These are phyloP conservation scores for Inosperma sp. DNA, from an alignment of 768 basidiomycete species.

Conservation along the genomic window DNA sequence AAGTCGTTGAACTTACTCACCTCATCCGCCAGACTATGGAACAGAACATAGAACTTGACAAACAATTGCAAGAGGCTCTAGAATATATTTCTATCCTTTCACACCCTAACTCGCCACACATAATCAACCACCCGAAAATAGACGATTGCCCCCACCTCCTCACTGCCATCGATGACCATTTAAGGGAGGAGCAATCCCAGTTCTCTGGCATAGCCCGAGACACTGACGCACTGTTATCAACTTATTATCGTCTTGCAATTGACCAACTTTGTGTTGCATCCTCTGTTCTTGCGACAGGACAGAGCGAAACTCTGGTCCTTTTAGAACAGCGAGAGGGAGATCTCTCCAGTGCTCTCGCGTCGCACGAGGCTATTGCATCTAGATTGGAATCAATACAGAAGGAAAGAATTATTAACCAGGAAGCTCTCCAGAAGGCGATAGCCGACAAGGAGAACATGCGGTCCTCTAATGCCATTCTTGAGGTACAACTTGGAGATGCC, in stretches of 20 bases:
- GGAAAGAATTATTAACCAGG: constrained; percentile 34
- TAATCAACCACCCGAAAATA: neutral
- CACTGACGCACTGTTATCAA: constrained; percentile 21
- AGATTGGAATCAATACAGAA: constrained; percentile 38
- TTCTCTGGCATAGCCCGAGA: constrained; percentile 10
- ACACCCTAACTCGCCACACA: neutral
- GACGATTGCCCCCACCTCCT: constrained; percentile 5
- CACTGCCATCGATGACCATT: constrained; percentile 20
- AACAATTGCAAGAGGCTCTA: constrained; percentile 31
- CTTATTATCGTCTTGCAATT: constrained; percentile 35
- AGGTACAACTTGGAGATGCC: constrained; percentile 19
- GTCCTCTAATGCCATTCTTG: constrained; percentile 19
- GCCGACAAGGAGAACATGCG: constrained; percentile 15
- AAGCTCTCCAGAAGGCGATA: constrained; percentile 22
- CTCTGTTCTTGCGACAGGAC: constrained; percentile 26
- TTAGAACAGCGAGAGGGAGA: constrained; percentile 33
- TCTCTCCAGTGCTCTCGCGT: constrained; percentile 37
- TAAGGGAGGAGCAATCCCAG: constrained; percentile 17
- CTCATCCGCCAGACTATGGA: constrained; percentile 57
- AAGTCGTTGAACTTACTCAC: constrained; percentile 59
- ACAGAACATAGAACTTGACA: constrained; percentile 42
- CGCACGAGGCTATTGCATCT: constrained; percentile 39
- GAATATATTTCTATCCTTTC: constrained; percentile 31
- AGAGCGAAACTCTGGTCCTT: constrained; percentile 25
- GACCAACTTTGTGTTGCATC: constrained; percentile 34